Evolutionary conservation across 495 filamentous ascomycete species (phyloP).

Genomic region (Xanthoparmelia taractica): DNA sequence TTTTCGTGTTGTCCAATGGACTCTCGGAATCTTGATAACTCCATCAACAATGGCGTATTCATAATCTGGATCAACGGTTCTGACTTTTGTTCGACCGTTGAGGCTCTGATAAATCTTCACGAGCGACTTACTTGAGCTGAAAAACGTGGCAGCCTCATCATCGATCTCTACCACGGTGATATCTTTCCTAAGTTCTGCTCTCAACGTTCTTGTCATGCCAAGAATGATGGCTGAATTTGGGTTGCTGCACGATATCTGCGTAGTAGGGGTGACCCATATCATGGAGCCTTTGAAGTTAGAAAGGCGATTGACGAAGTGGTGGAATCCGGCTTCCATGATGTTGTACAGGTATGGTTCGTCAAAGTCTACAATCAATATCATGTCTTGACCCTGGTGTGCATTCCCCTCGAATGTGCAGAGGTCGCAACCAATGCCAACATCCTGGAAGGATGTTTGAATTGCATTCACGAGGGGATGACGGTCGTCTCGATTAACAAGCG

Average conservation of each 20-base stretch:
- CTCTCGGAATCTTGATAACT: not conserved
- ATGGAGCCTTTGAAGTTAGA: slow-evolving; percentile 2
- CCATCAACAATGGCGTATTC: not conserved
- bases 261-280: not conserved
- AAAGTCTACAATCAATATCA: slow-evolving; percentile 4
- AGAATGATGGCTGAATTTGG: slow-evolving; percentile 2
- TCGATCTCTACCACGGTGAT: slow-evolving; percentile 8
- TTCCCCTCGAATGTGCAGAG: not conserved
- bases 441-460: slow-evolving; percentile 1
- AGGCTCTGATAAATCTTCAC: slow-evolving; percentile 9
- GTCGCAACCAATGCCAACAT: not conserved
- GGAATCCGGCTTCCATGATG: slow-evolving; percentile 5
- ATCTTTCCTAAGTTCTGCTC: slow-evolving; percentile 4
- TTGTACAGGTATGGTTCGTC: slow-evolving; percentile 5
- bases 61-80: slow-evolving; percentile 8
- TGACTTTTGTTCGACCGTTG: not conserved
- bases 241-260: not conserved
- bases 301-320: not conserved
- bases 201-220: slow-evolving; percentile 9
- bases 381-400: not conserved
- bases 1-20: not conserved
- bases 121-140: slow-evolving; percentile 1
- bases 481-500: not conserved
- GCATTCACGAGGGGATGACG: not conserved
- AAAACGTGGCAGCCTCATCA: not conserved